Evolutionary conservation across 2,329 filamentous ascomycete species (phyloP).

Genomic region (Lecanicillium sp.): DNA sequence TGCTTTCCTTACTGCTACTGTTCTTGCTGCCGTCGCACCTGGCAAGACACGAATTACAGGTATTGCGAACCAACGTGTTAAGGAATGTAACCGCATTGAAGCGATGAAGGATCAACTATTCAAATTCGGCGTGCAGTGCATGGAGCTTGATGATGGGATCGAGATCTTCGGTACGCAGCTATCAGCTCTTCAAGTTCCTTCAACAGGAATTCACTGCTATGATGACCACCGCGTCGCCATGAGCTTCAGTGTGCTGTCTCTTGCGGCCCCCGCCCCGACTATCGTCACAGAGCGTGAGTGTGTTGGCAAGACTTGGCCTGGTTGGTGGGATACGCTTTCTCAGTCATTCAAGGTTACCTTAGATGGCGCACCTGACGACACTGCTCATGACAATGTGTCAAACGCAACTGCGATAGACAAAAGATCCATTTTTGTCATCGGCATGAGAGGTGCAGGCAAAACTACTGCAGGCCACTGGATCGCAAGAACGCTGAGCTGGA

Average conservation of each 20-base stretch:
- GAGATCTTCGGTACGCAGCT: constrained; percentile 51
- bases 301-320: constrained; percentile 95
- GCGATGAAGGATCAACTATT: constrained; percentile 93
- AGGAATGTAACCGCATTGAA: constrained; percentile 93
- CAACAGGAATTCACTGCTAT: constrained; percentile 77
- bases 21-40: constrained; percentile 80
- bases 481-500: constrained; percentile 62
- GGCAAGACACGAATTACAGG: constrained; percentile 82
- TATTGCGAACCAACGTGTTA: constrained; percentile 95
- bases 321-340: constrained; percentile 90
- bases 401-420: constrained; percentile 19
- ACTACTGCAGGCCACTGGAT: constrained; percentile 89
- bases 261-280: constrained; percentile 61
- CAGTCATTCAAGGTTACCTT: constrained; percentile 69
- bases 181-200: constrained; percentile 42
- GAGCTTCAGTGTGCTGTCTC: constrained; percentile 88
- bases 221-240: constrained; percentile 97
- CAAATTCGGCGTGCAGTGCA: constrained; percentile 83
- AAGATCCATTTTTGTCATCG: constrained; percentile 84
- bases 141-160: constrained; percentile 92
- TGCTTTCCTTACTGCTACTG: constrained; percentile 90
- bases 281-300: constrained; percentile 86
- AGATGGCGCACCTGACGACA: constrained; percentile 43
- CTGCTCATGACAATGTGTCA: constrained; percentile 10
- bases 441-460: constrained; percentile 95